phyloP scores from a whole-genome alignment of 768 basidiomycete genomes.

The Infundibulicybe gibba region DNA sequence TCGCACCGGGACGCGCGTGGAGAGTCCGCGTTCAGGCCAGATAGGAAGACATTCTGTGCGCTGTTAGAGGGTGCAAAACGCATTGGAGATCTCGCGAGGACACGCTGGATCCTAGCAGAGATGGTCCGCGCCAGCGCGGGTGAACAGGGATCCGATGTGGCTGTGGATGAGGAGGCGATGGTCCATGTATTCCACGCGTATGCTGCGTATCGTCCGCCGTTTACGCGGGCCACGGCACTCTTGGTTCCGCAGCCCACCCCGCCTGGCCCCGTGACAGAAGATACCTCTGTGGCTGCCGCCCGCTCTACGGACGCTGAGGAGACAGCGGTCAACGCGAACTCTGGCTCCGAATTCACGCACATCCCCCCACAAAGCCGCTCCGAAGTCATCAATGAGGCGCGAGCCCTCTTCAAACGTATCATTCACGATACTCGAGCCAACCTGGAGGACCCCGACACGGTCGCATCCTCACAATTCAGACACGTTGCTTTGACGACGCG shows the following conservation, averaged over 20 bases:
- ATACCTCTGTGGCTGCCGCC: neutral
- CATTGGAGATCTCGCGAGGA: slow-evolving; percentile 75
- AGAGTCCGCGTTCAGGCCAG: slow-evolving; percentile 53
- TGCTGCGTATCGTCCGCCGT: slow-evolving; percentile 72
- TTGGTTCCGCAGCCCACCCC: slow-evolving; percentile 22
- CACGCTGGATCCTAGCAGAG: slow-evolving; percentile 90
- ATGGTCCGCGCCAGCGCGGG: slow-evolving; percentile 45
- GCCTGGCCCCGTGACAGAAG: neutral
- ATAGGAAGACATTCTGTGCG: slow-evolving; percentile 69
- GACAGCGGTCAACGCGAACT: slow-evolving; percentile 9
- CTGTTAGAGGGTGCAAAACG: slow-evolving; percentile 90
- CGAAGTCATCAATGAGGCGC: slow-evolving; percentile 71
- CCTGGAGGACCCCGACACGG: slow-evolving; percentile 3
- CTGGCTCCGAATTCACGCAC: slow-evolving; percentile 36
- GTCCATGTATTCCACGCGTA: slow-evolving; percentile 86
- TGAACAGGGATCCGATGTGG: slow-evolving; percentile 18
- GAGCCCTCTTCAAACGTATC: slow-evolving; percentile 62
- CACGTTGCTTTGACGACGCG: slow-evolving; percentile 55
- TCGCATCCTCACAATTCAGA: slow-evolving; percentile 39
- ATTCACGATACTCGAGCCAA: slow-evolving; percentile 33
- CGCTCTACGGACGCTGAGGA: neutral
- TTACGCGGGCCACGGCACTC: slow-evolving; percentile 48
- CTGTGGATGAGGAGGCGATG: slow-evolving; percentile 68
- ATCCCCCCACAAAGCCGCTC: slow-evolving; percentile 68
- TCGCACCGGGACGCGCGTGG: slow-evolving; percentile 64